A percentile compares a stretch with the other conserved stretches of the same genome.
Conservation (phyloP, 2,329 filamentous ascomycete species). For the Furcasterigmium furcatum region DNA sequence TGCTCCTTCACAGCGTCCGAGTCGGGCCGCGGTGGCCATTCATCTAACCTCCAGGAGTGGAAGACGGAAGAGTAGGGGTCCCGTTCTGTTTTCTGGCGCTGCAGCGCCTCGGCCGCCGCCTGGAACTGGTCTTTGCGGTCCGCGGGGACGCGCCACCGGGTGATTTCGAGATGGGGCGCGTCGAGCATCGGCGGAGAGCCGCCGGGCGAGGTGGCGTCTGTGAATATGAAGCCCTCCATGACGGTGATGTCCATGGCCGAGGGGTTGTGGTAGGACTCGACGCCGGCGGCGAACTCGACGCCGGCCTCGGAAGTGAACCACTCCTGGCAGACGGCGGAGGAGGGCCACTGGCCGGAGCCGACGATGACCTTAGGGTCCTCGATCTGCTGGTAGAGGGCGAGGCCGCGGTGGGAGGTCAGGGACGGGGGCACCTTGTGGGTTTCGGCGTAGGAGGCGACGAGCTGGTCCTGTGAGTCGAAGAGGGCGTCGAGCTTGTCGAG, state of each 20-base stretch:
- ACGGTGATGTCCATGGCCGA: not conserved
- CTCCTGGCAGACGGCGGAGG: not conserved
- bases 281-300: not conserved
- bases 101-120: not conserved
- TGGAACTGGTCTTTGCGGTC: not conserved
- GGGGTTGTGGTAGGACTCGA: not conserved
- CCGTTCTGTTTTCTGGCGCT: not conserved
- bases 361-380: not conserved
- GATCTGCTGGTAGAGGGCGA: not conserved
- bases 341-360: not conserved
- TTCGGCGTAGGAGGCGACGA: not conserved
- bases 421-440: not conserved
- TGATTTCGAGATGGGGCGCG: not conserved
- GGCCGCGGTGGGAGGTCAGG: not conserved
- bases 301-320: not conserved
- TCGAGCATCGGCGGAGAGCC: not conserved
- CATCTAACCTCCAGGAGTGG: not conserved
- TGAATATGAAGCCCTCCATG: not conserved
- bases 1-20: not conserved
- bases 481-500: not conserved
- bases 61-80: not conserved
- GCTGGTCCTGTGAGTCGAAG: not conserved
- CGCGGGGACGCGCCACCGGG: not conserved
- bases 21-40: not conserved
- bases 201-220: not conserved